phyloP scores from a whole-genome alignment of 192 early-diverging fungal species.

The Diversispora eburnea region DNA sequence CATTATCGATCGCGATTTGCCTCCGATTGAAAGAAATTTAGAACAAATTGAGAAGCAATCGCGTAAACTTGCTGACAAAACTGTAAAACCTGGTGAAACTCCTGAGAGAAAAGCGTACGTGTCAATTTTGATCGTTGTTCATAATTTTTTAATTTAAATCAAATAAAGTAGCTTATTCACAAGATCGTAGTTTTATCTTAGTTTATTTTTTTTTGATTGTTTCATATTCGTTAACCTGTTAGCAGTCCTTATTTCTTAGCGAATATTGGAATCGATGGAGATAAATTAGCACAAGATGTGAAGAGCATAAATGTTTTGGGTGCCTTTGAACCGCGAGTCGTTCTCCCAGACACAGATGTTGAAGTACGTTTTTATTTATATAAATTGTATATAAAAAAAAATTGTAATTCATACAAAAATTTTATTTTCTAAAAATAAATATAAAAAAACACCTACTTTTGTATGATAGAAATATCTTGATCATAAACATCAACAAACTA shows the following conservation, averaged over 20 bases:
- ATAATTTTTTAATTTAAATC: neutral
- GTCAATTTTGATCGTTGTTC: neutral
- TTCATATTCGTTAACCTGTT: neutral
- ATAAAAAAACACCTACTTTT: neutral
- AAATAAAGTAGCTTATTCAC: neutral
- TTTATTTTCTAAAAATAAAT: neutral
- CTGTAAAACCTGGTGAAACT: conserved; percentile 36
- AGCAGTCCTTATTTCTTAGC: conserved; percentile 27
- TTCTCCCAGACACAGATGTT: conserved; percentile 23
- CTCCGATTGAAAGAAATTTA: conserved; percentile 78
- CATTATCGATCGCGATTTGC: conserved; percentile 54
- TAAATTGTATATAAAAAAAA: neutral
- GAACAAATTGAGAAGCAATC: conserved; percentile 87
- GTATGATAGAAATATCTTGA: conserved; percentile 21
- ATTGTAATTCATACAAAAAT: neutral
- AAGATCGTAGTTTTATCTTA: neutral
- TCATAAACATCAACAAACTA: conserved; percentile 18
- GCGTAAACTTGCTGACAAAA: conserved; percentile 56
- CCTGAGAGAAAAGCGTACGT: conserved; percentile 51
- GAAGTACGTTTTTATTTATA: neutral
- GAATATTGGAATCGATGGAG: conserved; percentile 28
- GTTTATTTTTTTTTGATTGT: neutral
- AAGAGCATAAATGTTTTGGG: conserved; percentile 23
- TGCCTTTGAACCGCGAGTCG: conserved; percentile 25
- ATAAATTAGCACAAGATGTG: conserved; percentile 20